Conservation (phyloP, 257 asterid species). For the Leonotis leonurus region DNA sequence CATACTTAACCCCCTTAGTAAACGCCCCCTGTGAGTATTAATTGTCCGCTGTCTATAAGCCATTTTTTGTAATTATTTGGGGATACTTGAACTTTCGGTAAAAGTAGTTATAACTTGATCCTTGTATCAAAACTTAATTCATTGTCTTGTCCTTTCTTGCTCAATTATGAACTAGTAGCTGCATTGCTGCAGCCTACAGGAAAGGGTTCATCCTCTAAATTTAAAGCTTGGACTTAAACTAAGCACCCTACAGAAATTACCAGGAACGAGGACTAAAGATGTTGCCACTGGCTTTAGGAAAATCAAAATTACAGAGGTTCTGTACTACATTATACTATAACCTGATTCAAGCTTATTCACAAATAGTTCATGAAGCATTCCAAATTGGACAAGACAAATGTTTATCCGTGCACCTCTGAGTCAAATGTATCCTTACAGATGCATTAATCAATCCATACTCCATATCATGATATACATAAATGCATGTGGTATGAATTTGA, state of each 20-base stretch:
- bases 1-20: too few relatives aligned
- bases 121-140: not conserved
- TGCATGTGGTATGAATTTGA: not conserved
- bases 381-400: not conserved
- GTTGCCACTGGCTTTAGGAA: not conserved
- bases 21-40: too few relatives aligned
- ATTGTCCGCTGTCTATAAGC: not conserved
- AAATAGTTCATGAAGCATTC: conserved; percentile 9
- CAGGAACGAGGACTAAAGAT: not conserved
- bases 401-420: not conserved
- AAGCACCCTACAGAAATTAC: not conserved
- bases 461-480: not conserved
- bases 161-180: not conserved
- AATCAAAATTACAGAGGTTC: not conserved
- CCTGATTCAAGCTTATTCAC: conserved; percentile 1
- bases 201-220: not conserved
- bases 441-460: not conserved
- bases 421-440: not conserved
- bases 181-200: not conserved
- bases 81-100: not conserved
- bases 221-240: not conserved
- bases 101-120: not conserved
- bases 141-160: not conserved
- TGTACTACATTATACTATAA: not conserved
- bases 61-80: not conserved